These are phyloP conservation scores for Phytopythium montanum DNA, from an alignment of 352 stramenopile genomes.

Conservation along the genomic window DNA sequence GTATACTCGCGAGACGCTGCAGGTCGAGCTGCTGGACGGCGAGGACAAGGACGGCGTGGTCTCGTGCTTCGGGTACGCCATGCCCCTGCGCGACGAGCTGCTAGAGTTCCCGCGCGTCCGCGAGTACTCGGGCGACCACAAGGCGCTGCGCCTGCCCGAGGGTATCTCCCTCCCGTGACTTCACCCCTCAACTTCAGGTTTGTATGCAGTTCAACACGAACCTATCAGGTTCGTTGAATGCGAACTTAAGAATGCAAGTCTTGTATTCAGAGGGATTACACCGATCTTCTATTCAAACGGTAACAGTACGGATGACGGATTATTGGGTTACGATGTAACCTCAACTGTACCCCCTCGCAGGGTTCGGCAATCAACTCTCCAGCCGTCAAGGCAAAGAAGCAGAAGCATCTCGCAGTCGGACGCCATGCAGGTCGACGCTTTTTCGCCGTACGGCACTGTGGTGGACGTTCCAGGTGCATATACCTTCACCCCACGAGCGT, in stretches of 20 bases:
- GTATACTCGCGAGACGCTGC: conserved; percentile 46
- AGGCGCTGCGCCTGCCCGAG: conserved; percentile 15
- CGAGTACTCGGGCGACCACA: conserved; percentile 32
- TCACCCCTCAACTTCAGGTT: not conserved
- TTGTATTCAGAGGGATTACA: not conserved
- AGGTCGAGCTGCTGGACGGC: conserved; percentile 32
- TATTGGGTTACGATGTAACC: not conserved
- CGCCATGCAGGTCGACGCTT: not conserved
- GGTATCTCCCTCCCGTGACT: conserved; percentile 12
- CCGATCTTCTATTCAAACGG: not conserved
- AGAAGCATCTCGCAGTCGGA: not conserved
- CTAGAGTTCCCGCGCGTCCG: conserved; percentile 25
- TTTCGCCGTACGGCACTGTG: not conserved
- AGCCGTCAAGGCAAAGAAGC: not conserved
- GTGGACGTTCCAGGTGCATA: not conserved
- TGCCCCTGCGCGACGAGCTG: conserved; percentile 35
- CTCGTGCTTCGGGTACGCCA: conserved; percentile 35
- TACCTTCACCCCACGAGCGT: not conserved
- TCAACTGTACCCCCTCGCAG: not conserved
- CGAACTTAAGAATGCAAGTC: too few relatives aligned
- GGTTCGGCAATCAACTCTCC: not conserved
- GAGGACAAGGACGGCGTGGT: conserved; percentile 15
- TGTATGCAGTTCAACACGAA: too few relatives aligned
- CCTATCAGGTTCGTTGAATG: too few relatives aligned
- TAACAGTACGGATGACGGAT: not conserved